Evolutionary conservation across 176 grass and related monocot genomes (phyloP), one percentile per base, ranked within the genome.

Genomic region (Cenchrus purpureus): DNA sequence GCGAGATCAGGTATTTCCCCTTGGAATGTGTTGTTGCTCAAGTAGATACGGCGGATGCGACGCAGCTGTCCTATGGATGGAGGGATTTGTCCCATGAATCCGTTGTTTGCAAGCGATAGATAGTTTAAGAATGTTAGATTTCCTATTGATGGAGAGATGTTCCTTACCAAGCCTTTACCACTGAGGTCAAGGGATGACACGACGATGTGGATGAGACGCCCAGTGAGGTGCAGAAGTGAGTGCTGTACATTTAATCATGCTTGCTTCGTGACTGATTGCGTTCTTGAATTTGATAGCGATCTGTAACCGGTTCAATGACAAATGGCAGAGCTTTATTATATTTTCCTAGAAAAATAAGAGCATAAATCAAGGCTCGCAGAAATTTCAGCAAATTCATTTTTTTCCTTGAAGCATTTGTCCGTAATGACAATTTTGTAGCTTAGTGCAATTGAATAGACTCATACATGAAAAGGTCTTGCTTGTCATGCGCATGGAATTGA

Each of bases 61-160:
- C 43, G 77, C 59, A 87, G 12, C 4, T 72, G 73, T 8, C 79
- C 77, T 70, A 92, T 65, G 32, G 84, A 74, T 17, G 12, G 2
- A 12, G 90, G 90, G 54, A 92, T 91, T 0, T 19, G 2, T 31
- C 90, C 86, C 8, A 4, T 79, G 31, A 86, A 79, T 10, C 11
- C 0, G 42, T 86, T 92, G 7, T 3, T 19, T 0, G 55, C 4
- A 5, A 87, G 52, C 7, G 3, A 0, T 2, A 90, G 25, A 25
- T 8, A 2, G 54, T 42, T 75, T 3, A 90, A 66, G 46, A 85
- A 68, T 28, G 83, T 85, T 6, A 90, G 44, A 14, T 81, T 81
- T 10, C 71, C 84, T 16, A 90, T 73, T 12, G 71, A 85, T 10
- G 77, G 44, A 76, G 91, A 71, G 2, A 93, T 86, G 46, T 20